Evolutionary conservation across 192 early-diverging fungal species (phyloP).

Genomic region (Ambispora gerdemannii): DNA sequence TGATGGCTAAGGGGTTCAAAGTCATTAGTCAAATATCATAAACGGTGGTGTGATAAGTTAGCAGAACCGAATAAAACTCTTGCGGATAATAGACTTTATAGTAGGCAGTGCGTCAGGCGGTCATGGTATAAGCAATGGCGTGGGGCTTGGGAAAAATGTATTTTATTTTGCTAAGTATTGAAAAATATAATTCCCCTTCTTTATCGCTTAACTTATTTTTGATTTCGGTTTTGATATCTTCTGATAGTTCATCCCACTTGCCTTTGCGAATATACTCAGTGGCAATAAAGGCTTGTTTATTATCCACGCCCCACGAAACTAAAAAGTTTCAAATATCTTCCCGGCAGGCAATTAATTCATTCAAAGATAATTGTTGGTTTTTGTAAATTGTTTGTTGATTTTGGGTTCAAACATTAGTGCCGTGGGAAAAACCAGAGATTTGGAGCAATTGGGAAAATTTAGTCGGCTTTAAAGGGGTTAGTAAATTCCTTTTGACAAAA

Average conservation of each 20-base stretch:
- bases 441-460: conserved; percentile 16
- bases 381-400: conserved; percentile 8
- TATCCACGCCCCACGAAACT: conserved; percentile 11
- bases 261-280: conserved; percentile 14
- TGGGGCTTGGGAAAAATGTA: conserved; percentile 20
- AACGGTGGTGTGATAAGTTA: conserved; percentile 8
- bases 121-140: conserved; percentile 21
- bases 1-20: background rate
- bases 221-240: conserved; percentile 4
- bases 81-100: conserved; percentile 12
- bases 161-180: conserved; percentile 10
- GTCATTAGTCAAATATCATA: conserved; percentile 17
- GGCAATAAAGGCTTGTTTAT: conserved; percentile 13
- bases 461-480: conserved; percentile 15
- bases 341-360: conserved; percentile 15
- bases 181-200: conserved; percentile 16
- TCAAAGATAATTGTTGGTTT: conserved; percentile 10
- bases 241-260: conserved; percentile 7
- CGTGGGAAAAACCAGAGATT: conserved; percentile 6
- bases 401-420: conserved; percentile 15
- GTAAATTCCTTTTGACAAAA: conserved; percentile 14
- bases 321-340: conserved; percentile 18
- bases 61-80: conserved; percentile 17
- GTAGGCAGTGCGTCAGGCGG: conserved; percentile 4
- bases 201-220: conserved; percentile 7